Base-by-base conservation (phyloP, 805 yeast species). In the Yarrowia phangngaensis region DNA sequence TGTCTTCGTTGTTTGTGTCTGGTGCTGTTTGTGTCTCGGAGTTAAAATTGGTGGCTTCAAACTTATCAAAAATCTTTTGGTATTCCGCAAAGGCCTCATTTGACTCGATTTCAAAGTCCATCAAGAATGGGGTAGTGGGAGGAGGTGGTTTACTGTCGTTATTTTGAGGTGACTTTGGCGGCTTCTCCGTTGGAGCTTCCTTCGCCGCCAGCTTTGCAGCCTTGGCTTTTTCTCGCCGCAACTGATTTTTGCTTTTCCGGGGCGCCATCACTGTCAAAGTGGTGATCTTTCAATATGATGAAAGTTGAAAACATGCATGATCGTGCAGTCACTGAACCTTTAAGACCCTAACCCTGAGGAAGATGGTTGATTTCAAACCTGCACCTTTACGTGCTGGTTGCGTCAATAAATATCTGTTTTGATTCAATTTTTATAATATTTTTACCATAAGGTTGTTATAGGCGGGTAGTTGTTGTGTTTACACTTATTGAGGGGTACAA, bases 161-260 rank as follows among this genome's bases (percentile, higher is more conserved):
- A 20, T 15, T 17, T n/a, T n/a, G n/a, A n/a, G n/a, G n/a, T n/a
- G n/a, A n/a, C n/a, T n/a, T n/a, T n/a, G n/a, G n/a, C n/a, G n/a
- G n/a, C n/a, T 22, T 22, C 24, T 8, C 24, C 9, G 7, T 9
- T 8, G 24, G 24, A 7, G 7, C 24, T 9, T 8, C 9, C 24
- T 60, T 54, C 27, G 73, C 60, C 19, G 36, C 53, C 22, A 23
- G 35, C 54, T 66, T 68, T 40, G 64, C 62, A 24, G 61, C 58
- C 58, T 75, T 76, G 5, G 72, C 74, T 53, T 64, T 64, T 53
- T 73, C 58, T 52, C 70, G 64, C 50, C 65, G 64, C 28, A 68
- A 49, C 52, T 68, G 70, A 15, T 60, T 62, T 51, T 67, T 69
- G 40, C 68, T 60, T 32, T 67, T 68, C 35, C 61, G 26, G 61